Percentiles rank a stretch among this genome's conserved stretches.
Evolutionary conservation across 257 asterid genomes (phyloP).

Genomic region (Verbena officinalis): DNA sequence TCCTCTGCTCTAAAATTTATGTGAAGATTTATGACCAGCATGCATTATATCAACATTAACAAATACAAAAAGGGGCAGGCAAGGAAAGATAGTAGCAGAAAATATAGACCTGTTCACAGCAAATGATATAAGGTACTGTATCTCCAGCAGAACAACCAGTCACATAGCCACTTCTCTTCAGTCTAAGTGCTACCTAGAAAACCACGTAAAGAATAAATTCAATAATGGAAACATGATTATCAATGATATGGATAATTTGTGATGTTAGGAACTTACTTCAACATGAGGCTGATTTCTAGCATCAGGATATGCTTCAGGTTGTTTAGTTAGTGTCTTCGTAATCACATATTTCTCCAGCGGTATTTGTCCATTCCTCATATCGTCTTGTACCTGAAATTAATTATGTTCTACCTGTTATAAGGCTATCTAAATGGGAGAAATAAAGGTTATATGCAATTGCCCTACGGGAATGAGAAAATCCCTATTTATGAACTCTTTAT

Average conservation of each 20-base stretch:
- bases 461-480: constrained; percentile 12
- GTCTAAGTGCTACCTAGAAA: constrained; percentile 87
- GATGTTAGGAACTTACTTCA: constrained; percentile 58
- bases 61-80: constrained; percentile 14
- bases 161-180: constrained; percentile 82
- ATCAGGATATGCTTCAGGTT: constrained; percentile 98
- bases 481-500: not conserved
- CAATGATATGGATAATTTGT: constrained; percentile 15
- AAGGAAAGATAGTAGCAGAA: constrained; percentile 14
- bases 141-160: constrained; percentile 98
- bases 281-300: constrained; percentile 96
- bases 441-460: constrained; percentile 8
- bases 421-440: constrained; percentile 12
- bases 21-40: constrained; percentile 3
- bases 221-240: constrained; percentile 17
- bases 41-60: constrained; percentile 10
- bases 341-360: constrained; percentile 86
- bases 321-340: constrained; percentile 86
- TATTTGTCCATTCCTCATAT: constrained; percentile 88
- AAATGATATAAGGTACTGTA: constrained; percentile 89
- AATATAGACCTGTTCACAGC: constrained; percentile 81
- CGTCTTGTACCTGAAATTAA: constrained; percentile 77
- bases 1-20: constrained; percentile 4
- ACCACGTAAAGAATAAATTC: constrained; percentile 26
- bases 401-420: constrained; percentile 15